Evolutionary conservation across 768 basidiomycete species (phyloP), one percentile per base, ranked within the genome.

Genomic region (Boletus rubropictus): DNA sequence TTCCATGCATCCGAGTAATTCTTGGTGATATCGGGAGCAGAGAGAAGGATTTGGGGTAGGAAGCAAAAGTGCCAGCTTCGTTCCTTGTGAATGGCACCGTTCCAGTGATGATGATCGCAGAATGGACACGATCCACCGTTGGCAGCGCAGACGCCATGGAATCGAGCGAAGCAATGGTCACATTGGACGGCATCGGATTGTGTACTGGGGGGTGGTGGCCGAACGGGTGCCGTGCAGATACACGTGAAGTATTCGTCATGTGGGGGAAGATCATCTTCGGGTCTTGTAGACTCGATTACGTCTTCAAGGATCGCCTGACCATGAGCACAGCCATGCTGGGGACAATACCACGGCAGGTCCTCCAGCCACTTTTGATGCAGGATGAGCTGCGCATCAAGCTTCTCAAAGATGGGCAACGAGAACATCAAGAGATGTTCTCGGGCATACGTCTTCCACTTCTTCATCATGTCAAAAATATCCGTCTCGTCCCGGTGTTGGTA

Each of bases 121-220:
- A 92, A 92, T 0, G 89, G 89, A 60, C 89, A 92, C 5, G 89
- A 92, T 29, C 89, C 89, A n/a, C 89, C 89, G 53, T 85, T 87
- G 54, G 82, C 83, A 10, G 88, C 89, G 56, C 89, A 91, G 40
- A 81, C 75, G 5, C 87, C 88, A 51, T 92, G 89, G 68, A 92
- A 92, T 40, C 88, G 73, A 39, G 89, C 89, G 62, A 78, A 87
- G 52, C 89, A 92, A 56, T 91, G 88, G 60, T 92, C 89, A 61
- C 89, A 92, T 62, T 92, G 89, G 14, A 92, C 89, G 1, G 89
- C 89, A 60, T 90, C 88, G 0, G 89, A 89, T 24, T 77, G 72
- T 18, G 73, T 69, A 11, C 87, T 87, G 4, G 79, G 80, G 3
- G 81, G 81, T n/a, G 88, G 88, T 7, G 88, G 89, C 20, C 81